Percentiles rank a stretch among this genome's conserved stretches.
Evolutionary conservation across 768 basidiomycete genomes (phyloP).

Genomic region (Hemileccinum rubropunctum): DNA sequence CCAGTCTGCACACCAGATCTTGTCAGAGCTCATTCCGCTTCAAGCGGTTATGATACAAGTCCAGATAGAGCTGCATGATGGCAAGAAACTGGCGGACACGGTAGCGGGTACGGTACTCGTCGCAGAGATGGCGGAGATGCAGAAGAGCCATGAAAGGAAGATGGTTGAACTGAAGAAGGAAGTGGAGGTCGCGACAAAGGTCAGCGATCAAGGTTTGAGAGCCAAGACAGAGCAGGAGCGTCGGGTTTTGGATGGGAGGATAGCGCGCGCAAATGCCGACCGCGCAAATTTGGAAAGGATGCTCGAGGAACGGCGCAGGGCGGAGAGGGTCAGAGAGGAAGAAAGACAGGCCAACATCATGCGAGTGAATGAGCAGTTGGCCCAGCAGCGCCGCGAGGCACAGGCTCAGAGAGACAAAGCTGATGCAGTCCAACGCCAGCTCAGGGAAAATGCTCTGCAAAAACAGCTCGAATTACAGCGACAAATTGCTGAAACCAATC

Average conservation of each 20-base stretch:
- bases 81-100: slow-evolving; percentile 43
- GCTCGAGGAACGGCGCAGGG: background rate
- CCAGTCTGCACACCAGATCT: slow-evolving; percentile 39
- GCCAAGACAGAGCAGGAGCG: background rate
- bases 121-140: slow-evolving; percentile 41
- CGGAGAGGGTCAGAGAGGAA: background rate
- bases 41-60: slow-evolving; percentile 39
- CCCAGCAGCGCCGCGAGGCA: background rate
- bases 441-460: background rate
- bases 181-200: slow-evolving; percentile 37
- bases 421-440: background rate
- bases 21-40: slow-evolving; percentile 37
- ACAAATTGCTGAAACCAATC: background rate
- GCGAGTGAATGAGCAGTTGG: background rate
- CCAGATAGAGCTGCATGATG: slow-evolving; percentile 44
- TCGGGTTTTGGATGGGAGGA: background rate
- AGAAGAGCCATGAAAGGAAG: slow-evolving; percentile 38
- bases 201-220: background rate
- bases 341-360: background rate
- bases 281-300: background rate
- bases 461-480: background rate
- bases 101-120: slow-evolving; percentile 42
- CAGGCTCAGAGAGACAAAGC: background rate
- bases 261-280: background rate
- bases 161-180: slow-evolving; percentile 39